phyloP scores from a whole-genome alignment of 352 stramenopile species.

The Globisporangium megalacanthum region DNA sequence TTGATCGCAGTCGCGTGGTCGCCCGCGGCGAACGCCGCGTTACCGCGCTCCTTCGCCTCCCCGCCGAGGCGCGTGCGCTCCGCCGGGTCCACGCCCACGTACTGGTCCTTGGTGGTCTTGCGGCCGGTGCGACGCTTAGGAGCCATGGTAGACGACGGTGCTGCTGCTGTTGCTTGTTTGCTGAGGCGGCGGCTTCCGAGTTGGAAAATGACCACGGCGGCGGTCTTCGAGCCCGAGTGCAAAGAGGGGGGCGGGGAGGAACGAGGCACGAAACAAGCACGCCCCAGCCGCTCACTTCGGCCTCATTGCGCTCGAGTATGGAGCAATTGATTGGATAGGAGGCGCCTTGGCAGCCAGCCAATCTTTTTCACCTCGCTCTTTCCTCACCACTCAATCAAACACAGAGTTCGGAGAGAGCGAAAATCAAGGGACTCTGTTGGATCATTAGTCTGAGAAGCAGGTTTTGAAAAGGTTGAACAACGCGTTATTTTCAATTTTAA shows the following conservation, averaged over 20 bases:
- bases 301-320: too few species aligned
- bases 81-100: conserved; percentile 51
- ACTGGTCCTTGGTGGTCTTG: conserved; percentile 82
- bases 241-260: not conserved
- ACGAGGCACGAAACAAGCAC: not conserved
- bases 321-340: too few species aligned
- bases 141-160: conserved; percentile 34
- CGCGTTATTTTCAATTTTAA: too few species aligned
- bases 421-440: not conserved
- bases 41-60: conserved; percentile 84
- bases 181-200: conserved; percentile 18
- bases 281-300: too few species aligned
- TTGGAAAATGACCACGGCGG: conserved; percentile 31
- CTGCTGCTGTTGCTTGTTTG: conserved; percentile 14
- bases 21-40: conserved; percentile 67
- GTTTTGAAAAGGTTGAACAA: too few species aligned
- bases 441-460: not conserved
- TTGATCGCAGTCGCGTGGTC: conserved; percentile 84
- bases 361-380: too few species aligned
- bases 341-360: too few species aligned
- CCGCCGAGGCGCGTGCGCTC: conserved; percentile 70
- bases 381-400: too few species aligned
- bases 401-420: not conserved
- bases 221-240: not conserved
- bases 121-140: conserved; percentile 69